Base-by-base conservation (phyloP, 352 stramenopile genomes). In the Globisporangium yorkense region DNA sequence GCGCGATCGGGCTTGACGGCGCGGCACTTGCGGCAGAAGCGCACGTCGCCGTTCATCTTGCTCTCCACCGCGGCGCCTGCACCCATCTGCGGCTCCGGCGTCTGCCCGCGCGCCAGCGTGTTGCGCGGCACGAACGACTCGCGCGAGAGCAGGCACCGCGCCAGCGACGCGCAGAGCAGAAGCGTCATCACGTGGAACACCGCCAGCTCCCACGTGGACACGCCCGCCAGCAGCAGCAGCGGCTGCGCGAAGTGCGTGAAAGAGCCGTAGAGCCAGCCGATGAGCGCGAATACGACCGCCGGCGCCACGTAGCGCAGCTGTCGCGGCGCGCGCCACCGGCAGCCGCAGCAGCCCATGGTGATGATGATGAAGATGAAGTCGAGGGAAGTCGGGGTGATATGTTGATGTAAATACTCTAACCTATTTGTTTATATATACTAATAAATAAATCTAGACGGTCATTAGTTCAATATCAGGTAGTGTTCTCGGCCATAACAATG, bases 11-110 rank as follows among this genome's bases (percentile, higher is more conserved):
- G 70, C 62, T 95, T 95, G 29, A 78, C 64, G 1, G 77, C 68
- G 41, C 85, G 73, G 66, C 85, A 95, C 56, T 90, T 89, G 13
- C 81, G 80, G 54, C 85, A 93, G 44, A 74, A 84, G 40, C 85
- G 83, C 8, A 75, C 66, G 29, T 62, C 61, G 46, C 85, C 85
- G 54, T 88, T 85, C 60, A 81, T 72, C 65, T 95, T 95, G 43
- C 61, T 74, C 67, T 93, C 85, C 24, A 92, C 54, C 8, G 59
- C 56, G 5, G 48, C 16, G 1, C 9, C 27, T 43, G 15, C 16
- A 12, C 13, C 29, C 47, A 5, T 5, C 8, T 45, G 49, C 18
- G n/a, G n/a, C 12, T 3, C 8, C 24, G 49, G 18, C 5, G 9
- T 8, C n/a, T 45, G 27, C 5, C 27, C 72, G 40, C 45, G 54